Evolutionary conservation across 2,329 filamentous ascomycete species (phyloP).

Genomic region (Tolypocladium pustulatum): DNA sequence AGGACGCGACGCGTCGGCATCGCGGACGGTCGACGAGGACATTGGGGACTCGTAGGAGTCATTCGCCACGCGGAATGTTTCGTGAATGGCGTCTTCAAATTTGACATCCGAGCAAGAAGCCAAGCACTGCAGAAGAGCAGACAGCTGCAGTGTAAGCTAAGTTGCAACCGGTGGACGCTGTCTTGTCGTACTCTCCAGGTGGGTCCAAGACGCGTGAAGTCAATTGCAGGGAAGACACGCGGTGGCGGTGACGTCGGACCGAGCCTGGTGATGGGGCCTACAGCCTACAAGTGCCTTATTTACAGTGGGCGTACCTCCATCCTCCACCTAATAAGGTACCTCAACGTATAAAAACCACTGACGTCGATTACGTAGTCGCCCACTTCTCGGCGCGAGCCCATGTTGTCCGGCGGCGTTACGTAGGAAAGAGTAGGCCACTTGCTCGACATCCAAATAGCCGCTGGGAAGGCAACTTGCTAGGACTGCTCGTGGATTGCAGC

Average conservation of each 20-base stretch:
- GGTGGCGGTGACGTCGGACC: not conserved
- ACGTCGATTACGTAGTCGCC: too few relatives aligned
- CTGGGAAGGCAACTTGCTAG: too few relatives aligned
- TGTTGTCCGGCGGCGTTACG: too few relatives aligned
- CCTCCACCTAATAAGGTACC: too few relatives aligned
- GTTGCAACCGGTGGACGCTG: not conserved
- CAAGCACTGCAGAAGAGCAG: not conserved
- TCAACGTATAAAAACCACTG: too few relatives aligned
- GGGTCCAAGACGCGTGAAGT: not conserved
- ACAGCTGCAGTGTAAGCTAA: not conserved
- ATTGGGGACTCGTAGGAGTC: conserved; percentile 12
- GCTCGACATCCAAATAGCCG: too few relatives aligned
- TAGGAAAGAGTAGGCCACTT: too few relatives aligned
- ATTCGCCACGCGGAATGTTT: conserved; percentile 3
- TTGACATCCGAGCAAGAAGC: not conserved
- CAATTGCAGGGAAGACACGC: not conserved
- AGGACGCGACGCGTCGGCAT: conserved; percentile 40
- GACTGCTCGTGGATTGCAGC: too few relatives aligned
- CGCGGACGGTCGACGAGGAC: conserved; percentile 21
- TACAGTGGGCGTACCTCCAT: too few relatives aligned
- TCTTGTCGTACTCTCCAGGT: not conserved
- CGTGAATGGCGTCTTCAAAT: not conserved
- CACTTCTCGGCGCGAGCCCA: too few relatives aligned
- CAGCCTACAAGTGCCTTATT: too few relatives aligned
- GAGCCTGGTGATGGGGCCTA: not conserved